Evolutionary conservation across 2,329 filamentous ascomycete genomes (phyloP), one percentile per base, ranked within the genome.

Genomic region (Colletotrichum nymphaeae): DNA sequence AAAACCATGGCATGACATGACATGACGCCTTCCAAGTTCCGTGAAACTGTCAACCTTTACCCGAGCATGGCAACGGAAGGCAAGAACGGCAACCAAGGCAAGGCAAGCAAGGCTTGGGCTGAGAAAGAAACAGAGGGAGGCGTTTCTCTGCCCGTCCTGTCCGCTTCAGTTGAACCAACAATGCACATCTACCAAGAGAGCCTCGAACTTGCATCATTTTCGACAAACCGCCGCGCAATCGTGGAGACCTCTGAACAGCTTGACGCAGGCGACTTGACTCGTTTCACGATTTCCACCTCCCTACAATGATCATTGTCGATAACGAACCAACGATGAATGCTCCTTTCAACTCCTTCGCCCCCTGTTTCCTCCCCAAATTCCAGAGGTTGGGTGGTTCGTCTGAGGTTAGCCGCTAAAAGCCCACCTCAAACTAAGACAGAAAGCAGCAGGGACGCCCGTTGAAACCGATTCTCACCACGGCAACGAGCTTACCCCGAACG

Each of bases 401-500:
- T 32, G 32, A 12, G 7, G 24, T 24, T 22, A 63, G 53, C 53
- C 59, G 70, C 66, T 73, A 70, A 59, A 63, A 12, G n/a, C 32
- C 58, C 59, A 35, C 32, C 32, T 35, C 32, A 19, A 42, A 14
- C 55, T 69, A 60, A 62, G 55, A 9, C 53, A 52, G 53, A 55
- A 71, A 56, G 32, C 30, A 63, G 32, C 63, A 71, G 69, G 56
- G 69, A 35, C 69, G 69, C 49, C 69, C 63, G 69, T 72, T 63
- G 49, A 63, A 67, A 64, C 59, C 26, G 30, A 56, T 22, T 46
- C 42, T 73, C 60, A 28, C 58, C 70, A 58, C 30, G 32, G 66
- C 60, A 64, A 57, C 63, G 49, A 55, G 14, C 30, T 65, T 64
- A 42, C 12, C 70, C 46, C 16, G 42, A 70, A 69, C 14, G 60